Conservation (phyloP, 2,329 filamentous ascomycete genomes). For the Cordyceps militaris region DNA sequence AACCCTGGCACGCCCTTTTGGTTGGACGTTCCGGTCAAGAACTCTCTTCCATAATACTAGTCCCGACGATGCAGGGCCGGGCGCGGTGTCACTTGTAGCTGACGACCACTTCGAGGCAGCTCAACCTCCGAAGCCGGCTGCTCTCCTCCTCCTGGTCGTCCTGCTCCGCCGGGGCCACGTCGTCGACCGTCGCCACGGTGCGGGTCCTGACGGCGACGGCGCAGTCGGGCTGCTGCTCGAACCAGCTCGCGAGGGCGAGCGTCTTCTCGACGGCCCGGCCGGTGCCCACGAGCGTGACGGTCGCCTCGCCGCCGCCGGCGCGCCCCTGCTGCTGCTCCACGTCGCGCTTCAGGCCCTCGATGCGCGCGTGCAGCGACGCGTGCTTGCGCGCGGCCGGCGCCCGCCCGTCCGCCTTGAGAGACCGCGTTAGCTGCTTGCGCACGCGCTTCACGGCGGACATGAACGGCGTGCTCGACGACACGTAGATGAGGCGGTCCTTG, state of each 20-base stretch:
- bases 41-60: too few species aligned
- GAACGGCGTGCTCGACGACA: constrained; percentile 59
- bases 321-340: constrained; percentile 9
- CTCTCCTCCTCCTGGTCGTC: constrained; percentile 29
- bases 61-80: not conserved
- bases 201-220: constrained; percentile 53
- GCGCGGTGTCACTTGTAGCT: constrained; percentile 32
- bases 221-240: constrained; percentile 54
- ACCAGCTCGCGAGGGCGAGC: constrained; percentile 56
- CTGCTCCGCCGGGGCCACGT: constrained; percentile 35
- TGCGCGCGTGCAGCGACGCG: constrained; percentile 38
- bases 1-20: too few species aligned
- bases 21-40: too few species aligned
- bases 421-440: constrained; percentile 53
- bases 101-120: constrained; percentile 43
- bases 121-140: constrained; percentile 42
- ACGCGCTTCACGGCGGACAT: constrained; percentile 60
- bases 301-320: constrained; percentile 21
- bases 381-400: constrained; percentile 41
- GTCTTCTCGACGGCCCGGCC: constrained; percentile 60
- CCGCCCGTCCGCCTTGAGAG: constrained; percentile 27
- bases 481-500: constrained; percentile 50
- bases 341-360: constrained; percentile 35
- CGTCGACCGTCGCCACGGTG: constrained; percentile 60
- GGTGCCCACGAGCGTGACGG: constrained; percentile 55